Base-by-base conservation (phyloP, 129 eudicot species). In the Sambucus nigra region DNA sequence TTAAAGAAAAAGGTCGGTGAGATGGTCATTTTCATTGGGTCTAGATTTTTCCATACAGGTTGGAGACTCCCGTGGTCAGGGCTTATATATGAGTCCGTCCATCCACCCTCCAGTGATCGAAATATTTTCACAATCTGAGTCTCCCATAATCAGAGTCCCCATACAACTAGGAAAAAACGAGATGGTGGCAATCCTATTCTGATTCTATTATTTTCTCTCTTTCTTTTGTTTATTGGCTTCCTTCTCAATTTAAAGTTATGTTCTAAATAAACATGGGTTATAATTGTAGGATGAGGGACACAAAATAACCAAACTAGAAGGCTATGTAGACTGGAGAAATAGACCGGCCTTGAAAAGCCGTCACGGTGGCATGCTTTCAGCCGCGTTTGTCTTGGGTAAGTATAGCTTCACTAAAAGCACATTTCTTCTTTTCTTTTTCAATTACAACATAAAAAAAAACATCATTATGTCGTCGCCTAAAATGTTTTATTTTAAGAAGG, bases 351-450 rank as follows among this genome's bases (percentile, higher is more conserved):
- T 77, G 38, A 76, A 73, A 75, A 79, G 87, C 48, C 69, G 58
- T 33, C 91, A 83, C 62, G 96, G 96, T 61, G 96, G 96, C 42
- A 21, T 59, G 63, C 62, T 68, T 57, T 94, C 96, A 48, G 96
- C 94, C 24, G 64, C 80, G 8, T 83, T 77, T 52, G 91, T 88
- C 69, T 60, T 88, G 47, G 73, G 96, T 80, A 35, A 60, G 82
- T 69, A 23, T 3, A 71, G 38, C 18, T 5, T 38, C 50, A 40
- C 31, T 5, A 25, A 4, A 49, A 18, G n/a, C 47, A 13, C n/a
- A 23, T 5, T 31, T 49, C 46, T 50, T 47, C 25, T 32, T 32
- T 18, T 16, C 14, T 48, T 23, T 22, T 31, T 41, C 13, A 22
- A 53, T 38, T 31, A 39, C 31, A 47, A 20, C 7, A 20, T 25